Percentiles rank a stretch among this genome's conserved stretches.
These are phyloP conservation scores for Alternaria brassicicola DNA, from an alignment of 2,329 filamentous ascomycete genomes.

Conservation along the genomic window DNA sequence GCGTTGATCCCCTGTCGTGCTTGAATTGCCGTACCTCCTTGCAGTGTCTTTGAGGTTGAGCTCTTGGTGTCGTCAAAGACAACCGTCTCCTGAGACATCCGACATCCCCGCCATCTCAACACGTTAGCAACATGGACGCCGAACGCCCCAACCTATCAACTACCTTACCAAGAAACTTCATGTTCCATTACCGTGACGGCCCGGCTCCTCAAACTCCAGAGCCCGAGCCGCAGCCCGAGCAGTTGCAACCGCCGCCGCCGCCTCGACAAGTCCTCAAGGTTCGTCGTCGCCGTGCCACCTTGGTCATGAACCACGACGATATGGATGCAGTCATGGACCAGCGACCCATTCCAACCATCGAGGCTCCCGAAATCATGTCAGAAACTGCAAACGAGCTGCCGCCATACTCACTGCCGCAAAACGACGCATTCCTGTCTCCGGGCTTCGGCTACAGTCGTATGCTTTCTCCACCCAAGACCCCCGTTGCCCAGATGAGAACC, in stretches of 20 bases:
- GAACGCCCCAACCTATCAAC: conserved; percentile 56
- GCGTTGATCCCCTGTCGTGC: conserved; percentile 19
- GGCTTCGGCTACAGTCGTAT: conserved; percentile 44
- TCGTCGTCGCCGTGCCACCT: conserved; percentile 52
- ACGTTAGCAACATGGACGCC: conserved; percentile 45
- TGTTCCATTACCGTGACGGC: conserved; percentile 56
- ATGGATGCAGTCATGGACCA: conserved; percentile 37
- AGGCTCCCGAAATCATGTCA: conserved; percentile 51
- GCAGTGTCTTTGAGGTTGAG: conserved; percentile 29
- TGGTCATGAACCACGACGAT: conserved; percentile 33
- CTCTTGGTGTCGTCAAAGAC: conserved; percentile 16
- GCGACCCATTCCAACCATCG: conserved; percentile 56
- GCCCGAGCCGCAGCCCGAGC: conserved; percentile 48
- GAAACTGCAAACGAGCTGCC: conserved; percentile 36
- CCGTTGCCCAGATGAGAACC: conserved; percentile 50
- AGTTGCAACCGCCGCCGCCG: conserved; percentile 51
- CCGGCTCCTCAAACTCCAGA: conserved; percentile 55
- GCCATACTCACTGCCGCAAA: conserved; percentile 28
- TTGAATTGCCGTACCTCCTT: conserved; percentile 31
- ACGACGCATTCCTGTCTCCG: conserved; percentile 53
- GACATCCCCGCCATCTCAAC: conserved; percentile 5
- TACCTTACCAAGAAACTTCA: conserved; percentile 58
- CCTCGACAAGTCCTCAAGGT: conserved; percentile 57
- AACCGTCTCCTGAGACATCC: conserved; percentile 12
- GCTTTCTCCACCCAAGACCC: conserved; percentile 58